These are phyloP conservation scores for Cardamine occulta DNA, from an alignment of 345 rosid species.

Conservation along the genomic window DNA sequence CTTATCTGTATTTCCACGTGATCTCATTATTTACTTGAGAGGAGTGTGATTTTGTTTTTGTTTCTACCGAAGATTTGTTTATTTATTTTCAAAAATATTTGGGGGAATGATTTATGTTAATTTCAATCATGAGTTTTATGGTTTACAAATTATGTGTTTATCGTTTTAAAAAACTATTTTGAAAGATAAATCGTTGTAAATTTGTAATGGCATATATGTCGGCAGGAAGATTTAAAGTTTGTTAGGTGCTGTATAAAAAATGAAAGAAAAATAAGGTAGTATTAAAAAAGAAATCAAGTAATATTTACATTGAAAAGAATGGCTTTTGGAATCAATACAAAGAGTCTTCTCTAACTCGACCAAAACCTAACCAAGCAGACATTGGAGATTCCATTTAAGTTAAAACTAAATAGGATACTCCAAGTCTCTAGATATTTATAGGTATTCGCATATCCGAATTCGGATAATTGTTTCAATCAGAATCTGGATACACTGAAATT, in stretches of 20 bases:
- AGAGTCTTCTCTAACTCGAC: not conserved
- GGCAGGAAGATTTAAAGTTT: not conserved
- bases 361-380: not conserved
- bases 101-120: not conserved
- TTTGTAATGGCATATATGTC: too few species aligned
- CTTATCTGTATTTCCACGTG: not conserved
- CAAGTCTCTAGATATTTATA: too few species aligned
- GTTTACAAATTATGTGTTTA: not conserved
- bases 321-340: not conserved
- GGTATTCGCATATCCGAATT: too few species aligned
- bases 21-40: not conserved
- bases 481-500: too few species aligned
- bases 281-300: not conserved
- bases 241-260: not conserved
- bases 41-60: not conserved
- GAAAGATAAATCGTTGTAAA: not conserved
- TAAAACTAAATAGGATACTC: not conserved
- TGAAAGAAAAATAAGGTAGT: not conserved
- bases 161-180: not conserved
- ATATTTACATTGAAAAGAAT: not conserved
- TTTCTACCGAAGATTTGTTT: not conserved
- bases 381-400: not conserved
- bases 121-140: not conserved
- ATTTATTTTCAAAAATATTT: not conserved
- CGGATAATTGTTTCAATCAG: too few species aligned